Base-by-base conservation (phyloP, 2,329 filamentous ascomycete species). In the Graphilbum ipis-grandicollis region DNA sequence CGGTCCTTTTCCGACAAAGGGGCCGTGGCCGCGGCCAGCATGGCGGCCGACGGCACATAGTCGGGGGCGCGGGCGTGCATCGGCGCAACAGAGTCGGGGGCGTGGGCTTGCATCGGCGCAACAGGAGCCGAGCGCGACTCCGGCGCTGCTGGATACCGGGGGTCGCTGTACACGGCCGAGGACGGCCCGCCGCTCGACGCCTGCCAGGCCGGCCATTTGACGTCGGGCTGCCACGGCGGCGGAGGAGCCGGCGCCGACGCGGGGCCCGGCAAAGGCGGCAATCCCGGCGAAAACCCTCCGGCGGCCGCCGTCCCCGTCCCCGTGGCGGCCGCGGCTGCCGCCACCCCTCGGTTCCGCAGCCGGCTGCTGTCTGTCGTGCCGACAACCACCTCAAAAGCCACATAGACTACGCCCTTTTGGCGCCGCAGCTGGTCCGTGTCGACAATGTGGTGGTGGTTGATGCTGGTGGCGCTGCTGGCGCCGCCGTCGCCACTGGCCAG, bases 351-450 rank as follows among this genome's bases (percentile, higher is more conserved):
- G 39, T 61, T 63, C 39, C 65, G 65, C 40, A 59, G 51, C 44
- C 68, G 56, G 41, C 68, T 69, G 46, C 75, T 88, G 53, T 98
- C 86, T 26, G 70, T 69, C 0, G 85, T 93, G 2, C 90, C 90
- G 17, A 96, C 75, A 2, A 93, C 65, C 13, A 93, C 71, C 52
- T 94, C 85, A 47, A 94, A 88, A 0, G 79, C 67, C 38, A 85
- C 81, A 1, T 77, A 79, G 18, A 94, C 77, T n/a, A 96, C 84
- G 9, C 83, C 84, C 51, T 93, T 94, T 51, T 93, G 84, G 30
- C 86, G 75, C 35, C 84, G 70, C 19, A 96, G 72, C 33, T 78
- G 73, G 44, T 90, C 79, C 0, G 90, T 98, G 46, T 94, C 85
- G 31, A 93, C 69, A 43, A 94, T 83, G 41, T 60, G 47, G 50